Evolutionary conservation across 768 basidiomycete species (phyloP).

Genomic region (Neoboletus brunneissimus): DNA sequence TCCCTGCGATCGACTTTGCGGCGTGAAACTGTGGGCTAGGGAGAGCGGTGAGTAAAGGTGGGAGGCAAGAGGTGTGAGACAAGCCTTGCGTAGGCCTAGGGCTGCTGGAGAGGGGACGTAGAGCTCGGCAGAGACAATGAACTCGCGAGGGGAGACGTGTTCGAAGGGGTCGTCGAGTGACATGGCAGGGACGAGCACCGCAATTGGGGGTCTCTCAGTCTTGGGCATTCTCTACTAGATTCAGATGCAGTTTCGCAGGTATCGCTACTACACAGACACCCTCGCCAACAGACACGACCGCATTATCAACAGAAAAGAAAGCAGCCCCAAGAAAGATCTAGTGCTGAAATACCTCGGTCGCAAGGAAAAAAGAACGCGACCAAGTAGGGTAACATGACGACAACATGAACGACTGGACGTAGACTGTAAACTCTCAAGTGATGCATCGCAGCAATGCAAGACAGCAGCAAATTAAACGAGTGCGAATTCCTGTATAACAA

Average conservation of each 20-base stretch:
- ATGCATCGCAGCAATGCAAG: constrained; percentile 5
- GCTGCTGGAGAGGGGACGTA: constrained; percentile 55
- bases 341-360: constrained; percentile 14
- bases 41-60: constrained; percentile 8
- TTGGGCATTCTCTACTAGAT: background rate
- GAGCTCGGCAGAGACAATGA: constrained; percentile 59
- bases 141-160: constrained; percentile 40
- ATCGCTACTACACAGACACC: constrained; percentile 6
- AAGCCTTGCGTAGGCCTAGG: constrained; percentile 56
- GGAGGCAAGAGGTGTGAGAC: constrained; percentile 9
- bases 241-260: background rate
- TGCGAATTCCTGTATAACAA: background rate
- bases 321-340: constrained; percentile 11
- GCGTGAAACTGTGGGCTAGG: constrained; percentile 44
- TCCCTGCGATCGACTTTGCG: constrained; percentile 58
- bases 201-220: background rate
- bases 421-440: constrained; percentile 9
- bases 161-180: constrained; percentile 6
- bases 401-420: constrained; percentile 15
- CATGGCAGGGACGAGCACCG: constrained; percentile 8
- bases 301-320: constrained; percentile 13
- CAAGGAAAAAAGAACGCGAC: constrained; percentile 12
- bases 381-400: constrained; percentile 11
- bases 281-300: background rate
- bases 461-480: constrained; percentile 16